Conservation (phyloP, 2,329 filamentous ascomycete genomes). For the Diaporthe humulicola region DNA sequence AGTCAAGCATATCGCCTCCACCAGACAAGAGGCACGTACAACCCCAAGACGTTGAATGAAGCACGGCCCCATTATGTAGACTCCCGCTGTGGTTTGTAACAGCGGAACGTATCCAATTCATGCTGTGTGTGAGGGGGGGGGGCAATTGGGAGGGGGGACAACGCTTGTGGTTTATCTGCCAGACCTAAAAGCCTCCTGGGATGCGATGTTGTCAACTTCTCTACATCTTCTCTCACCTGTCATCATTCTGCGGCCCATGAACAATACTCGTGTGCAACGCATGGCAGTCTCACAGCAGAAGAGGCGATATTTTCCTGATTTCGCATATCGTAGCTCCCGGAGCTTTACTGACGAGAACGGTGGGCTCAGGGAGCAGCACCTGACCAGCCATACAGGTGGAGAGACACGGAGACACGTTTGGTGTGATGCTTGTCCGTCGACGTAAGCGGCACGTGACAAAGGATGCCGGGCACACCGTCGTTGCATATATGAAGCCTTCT, state of each 20-base stretch:
- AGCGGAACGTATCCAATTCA: neutral
- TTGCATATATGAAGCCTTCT: neutral
- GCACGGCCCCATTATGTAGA: neutral
- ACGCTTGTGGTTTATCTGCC: neutral
- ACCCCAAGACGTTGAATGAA: neutral
- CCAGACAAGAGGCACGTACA: neutral
- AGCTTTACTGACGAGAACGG: neutral
- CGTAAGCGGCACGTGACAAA: neutral
- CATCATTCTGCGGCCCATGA: no score
- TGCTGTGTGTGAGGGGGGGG: neutral
- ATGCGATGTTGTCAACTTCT: neutral
- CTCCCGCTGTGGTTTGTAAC: neutral
- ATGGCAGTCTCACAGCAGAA: neutral
- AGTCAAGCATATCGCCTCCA: neutral
- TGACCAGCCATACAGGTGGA: neutral
- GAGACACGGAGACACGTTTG: neutral
- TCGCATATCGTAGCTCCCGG: neutral
- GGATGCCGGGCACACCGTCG: neutral
- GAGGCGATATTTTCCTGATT: neutral
- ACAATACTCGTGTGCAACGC: neutral
- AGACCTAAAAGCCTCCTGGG: neutral
- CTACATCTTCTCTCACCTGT: neutral
- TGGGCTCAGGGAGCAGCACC: neutral
- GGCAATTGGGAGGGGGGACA: neutral
- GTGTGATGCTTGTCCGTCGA: neutral